Evolutionary conservation across 108 stramenopile genomes (phyloP).

Genomic region (Poteriospumella lacustris): DNA sequence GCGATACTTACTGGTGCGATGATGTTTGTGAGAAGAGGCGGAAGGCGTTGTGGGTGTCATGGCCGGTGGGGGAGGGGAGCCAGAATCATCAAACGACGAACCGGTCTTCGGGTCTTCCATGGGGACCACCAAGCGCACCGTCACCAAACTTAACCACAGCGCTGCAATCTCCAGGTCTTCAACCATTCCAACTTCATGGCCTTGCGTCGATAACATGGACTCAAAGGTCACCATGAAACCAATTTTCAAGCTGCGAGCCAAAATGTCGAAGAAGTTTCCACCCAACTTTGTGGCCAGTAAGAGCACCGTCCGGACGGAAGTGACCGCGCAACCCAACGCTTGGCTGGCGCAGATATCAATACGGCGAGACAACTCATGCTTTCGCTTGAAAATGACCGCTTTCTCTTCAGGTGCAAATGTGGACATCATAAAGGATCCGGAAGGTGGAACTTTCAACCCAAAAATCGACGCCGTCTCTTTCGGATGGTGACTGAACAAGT

Average conservation of each 20-base stretch:
- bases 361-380: constrained; percentile 16
- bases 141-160: constrained; percentile 31
- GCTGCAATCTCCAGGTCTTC: constrained; percentile 37
- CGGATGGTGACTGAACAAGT: not conserved
- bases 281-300: constrained; percentile 1
- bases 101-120: no score
- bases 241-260: constrained; percentile 22
- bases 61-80: no score
- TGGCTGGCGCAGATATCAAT: constrained; percentile 31
- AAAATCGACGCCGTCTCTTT: not conserved
- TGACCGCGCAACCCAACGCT: constrained; percentile 16
- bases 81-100: no score
- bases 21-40: no score
- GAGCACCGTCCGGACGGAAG: constrained; percentile 19
- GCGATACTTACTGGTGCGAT: no score
- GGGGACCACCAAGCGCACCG: constrained; percentile 25
- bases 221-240: constrained; percentile 31
- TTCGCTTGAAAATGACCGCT: not conserved
- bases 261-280: constrained; percentile 3
- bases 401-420: not conserved
- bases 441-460: not conserved
- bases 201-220: constrained; percentile 35
- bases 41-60: no score
- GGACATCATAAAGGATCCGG: not conserved
- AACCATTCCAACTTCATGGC: constrained; percentile 34